These are phyloP conservation scores for Tetradesmus lagerheimii DNA, from an alignment of 139 green algal species.

Conservation along the genomic window DNA sequence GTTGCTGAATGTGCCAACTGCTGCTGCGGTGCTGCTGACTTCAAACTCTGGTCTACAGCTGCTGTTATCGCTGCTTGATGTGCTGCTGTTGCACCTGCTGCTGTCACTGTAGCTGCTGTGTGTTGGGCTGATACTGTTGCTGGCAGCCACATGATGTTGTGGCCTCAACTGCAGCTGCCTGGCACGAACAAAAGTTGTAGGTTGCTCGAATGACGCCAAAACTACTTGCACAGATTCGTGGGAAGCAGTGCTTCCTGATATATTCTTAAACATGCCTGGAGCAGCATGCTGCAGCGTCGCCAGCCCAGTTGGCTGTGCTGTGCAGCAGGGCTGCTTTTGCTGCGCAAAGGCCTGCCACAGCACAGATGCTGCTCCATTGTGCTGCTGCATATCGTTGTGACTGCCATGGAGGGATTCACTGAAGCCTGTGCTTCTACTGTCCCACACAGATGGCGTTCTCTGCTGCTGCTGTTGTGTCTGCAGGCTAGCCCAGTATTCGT, in stretches of 20 bases:
- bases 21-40: background rate
- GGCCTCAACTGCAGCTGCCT: background rate
- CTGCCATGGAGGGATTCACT: background rate
- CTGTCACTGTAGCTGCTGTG: background rate
- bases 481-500: background rate
- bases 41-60: background rate
- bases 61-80: background rate
- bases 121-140: background rate
- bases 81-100: background rate
- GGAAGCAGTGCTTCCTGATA: no score
- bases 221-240: no score
- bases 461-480: background rate
- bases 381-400: background rate
- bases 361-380: background rate
- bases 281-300: background rate
- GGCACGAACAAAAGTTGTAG: background rate
- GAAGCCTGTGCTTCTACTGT: background rate
- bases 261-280: background rate
- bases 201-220: background rate
- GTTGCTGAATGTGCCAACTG: background rate
- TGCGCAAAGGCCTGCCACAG: background rate
- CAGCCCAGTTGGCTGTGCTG: background rate
- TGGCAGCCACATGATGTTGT: background rate
- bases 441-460: background rate
- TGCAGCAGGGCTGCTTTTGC: background rate